phyloP scores from a whole-genome alignment of 1,284 basidiomycete genomes.

The Mrakiaceae sp. region DNA sequence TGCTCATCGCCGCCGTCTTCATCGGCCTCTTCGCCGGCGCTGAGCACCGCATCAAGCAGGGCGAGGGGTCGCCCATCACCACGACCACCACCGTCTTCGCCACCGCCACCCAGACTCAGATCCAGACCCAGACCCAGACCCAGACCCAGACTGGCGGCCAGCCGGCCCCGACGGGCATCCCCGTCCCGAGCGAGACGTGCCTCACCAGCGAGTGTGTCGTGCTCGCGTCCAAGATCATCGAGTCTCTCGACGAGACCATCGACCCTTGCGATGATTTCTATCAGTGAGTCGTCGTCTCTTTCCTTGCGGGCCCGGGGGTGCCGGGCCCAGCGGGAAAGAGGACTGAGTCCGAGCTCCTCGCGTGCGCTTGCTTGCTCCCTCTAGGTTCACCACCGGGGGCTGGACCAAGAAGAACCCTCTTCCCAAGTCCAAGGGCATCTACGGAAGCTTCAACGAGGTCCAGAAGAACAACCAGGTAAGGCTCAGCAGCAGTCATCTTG shows the following conservation, averaged over 20 bases:
- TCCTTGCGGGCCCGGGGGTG: conserved; percentile 26
- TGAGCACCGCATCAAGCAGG: conserved; percentile 58
- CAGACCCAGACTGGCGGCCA: conserved; percentile 27
- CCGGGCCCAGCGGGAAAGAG: conserved; percentile 21
- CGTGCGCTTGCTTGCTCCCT: no score
- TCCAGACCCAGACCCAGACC: conserved; percentile 28
- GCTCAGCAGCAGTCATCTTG: background rate
- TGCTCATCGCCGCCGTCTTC: conserved; percentile 73
- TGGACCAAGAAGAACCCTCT: conserved; percentile 72
- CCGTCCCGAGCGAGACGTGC: conserved; percentile 44
- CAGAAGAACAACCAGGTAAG: conserved; percentile 33
- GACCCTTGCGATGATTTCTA: conserved; percentile 97
- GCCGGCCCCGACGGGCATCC: conserved; percentile 19
- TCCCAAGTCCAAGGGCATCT: conserved; percentile 67
- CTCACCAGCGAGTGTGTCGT: conserved; percentile 68
- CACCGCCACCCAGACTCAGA: conserved; percentile 33
- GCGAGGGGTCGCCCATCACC: conserved; percentile 31
- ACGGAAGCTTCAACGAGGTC: conserved; percentile 38
- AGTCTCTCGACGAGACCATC: conserved; percentile 63
- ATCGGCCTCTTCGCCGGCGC: conserved; percentile 85
- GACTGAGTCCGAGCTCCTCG: background rate
- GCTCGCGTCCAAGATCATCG: conserved; percentile 69
- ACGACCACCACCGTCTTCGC: conserved; percentile 22
- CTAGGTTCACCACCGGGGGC: conserved; percentile 43
- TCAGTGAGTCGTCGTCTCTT: conserved; percentile 42